Base-by-base conservation (phyloP, 75 land plant species). In the Pinus tabuliformis region DNA sequence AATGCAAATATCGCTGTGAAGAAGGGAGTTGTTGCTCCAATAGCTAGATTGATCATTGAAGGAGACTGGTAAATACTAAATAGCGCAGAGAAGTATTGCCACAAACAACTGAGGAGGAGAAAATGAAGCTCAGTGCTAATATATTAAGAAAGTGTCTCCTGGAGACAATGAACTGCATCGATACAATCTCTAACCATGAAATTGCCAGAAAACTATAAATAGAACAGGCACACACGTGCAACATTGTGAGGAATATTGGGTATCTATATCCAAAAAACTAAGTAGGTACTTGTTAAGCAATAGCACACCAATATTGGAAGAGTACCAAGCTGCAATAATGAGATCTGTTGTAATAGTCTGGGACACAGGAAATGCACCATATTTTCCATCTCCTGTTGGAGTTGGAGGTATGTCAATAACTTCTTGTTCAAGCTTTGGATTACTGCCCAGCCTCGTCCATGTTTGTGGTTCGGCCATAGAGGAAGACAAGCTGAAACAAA, bases 261-360 rank as follows among this genome's bases (percentile, higher is more conserved):
- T 85, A 94, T 37, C 85, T 83, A 84, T 62, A 94, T 28, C 97
- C 97, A 62, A 89, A 92, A 83, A 79, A 86, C 89, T 87, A 54
- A 94, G 89, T 18, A 94, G 83, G 79, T 94, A 94, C 84, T 94
- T 94, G 95, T 94, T 94, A 36, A 94, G 92, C 36, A 94, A 83
- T 28, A 94, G 82, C 11, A 94, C 95, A 2, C 97, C 97, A 58
- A 92, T 92, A 89, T 94, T 94, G 73, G 97, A 94, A 57, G 82
- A 30, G 77, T 92, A 94, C 97, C 97, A 94, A 3, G 95, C 66
- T 11, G 75, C 81, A 42, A 94, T 86, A 66, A 85, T 79, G 61
- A 81, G 15, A 0, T 80, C 88, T 20, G 95, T 93, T n/a, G 79
- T 64, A 54, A 85, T 7, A 64, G 24, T 65, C 28, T 73, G 78